These are phyloP conservation scores for Phytophthora ramorum DNA, from an alignment of 352 stramenopile genomes.

Conservation along the genomic window DNA sequence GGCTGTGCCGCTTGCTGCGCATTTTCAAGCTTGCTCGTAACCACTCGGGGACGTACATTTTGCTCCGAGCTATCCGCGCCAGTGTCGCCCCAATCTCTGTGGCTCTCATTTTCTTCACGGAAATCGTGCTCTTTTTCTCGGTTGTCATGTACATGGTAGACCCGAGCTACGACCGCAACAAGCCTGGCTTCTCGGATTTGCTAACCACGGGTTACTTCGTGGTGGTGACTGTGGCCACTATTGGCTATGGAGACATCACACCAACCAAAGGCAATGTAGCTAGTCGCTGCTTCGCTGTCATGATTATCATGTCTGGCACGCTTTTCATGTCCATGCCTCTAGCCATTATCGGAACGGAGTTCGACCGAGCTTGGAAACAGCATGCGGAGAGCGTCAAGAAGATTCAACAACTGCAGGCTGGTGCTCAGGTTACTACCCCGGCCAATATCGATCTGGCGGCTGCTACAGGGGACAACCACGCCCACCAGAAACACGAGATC, in stretches of 20 bases:
- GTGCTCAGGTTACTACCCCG: constrained; percentile 23
- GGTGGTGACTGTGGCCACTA: constrained; percentile 77
- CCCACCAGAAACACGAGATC: constrained; percentile 76
- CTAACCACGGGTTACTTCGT: constrained; percentile 82
- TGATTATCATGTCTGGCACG: constrained; percentile 88
- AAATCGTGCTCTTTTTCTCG: constrained; percentile 85
- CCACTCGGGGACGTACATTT: constrained; percentile 81
- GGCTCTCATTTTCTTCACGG: constrained; percentile 81
- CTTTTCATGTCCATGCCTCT: constrained; percentile 88
- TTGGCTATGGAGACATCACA: constrained; percentile 82
- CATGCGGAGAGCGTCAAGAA: constrained; percentile 74
- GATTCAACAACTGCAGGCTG: constrained; percentile 48
- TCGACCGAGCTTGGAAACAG: constrained; percentile 81
- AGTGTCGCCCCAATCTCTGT: constrained; percentile 83
- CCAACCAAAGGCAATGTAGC: constrained; percentile 77
- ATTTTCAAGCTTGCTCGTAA: constrained; percentile 86
- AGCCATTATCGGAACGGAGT: constrained; percentile 88
- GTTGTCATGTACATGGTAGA: constrained; percentile 86
- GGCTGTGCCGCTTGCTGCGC: constrained; percentile 70
- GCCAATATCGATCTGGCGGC: constrained; percentile 37
- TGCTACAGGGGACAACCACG: constrained; percentile 32
- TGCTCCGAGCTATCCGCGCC: constrained; percentile 72
- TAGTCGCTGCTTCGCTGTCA: constrained; percentile 66
- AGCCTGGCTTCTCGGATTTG: constrained; percentile 72
- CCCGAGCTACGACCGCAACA: constrained; percentile 68